A percentile compares a stretch with the other conserved stretches of the same genome.
These are phyloP conservation scores for Harringtonia aguacate DNA, from an alignment of 2,329 filamentous ascomycete species.

Conservation along the genomic window DNA sequence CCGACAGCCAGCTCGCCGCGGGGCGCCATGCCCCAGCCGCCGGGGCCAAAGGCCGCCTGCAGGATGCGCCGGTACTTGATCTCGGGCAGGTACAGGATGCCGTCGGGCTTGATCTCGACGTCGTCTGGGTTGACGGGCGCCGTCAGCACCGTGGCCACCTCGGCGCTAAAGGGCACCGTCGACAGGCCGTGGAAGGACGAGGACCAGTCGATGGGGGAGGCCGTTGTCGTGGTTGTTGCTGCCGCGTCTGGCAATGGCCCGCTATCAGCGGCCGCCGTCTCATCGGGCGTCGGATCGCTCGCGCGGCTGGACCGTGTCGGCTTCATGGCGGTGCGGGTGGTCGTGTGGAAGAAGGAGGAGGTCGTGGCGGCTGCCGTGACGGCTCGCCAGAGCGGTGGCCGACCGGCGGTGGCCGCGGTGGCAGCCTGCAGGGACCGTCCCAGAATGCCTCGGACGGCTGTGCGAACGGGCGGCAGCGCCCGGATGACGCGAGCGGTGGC, in stretches of 20 bases:
- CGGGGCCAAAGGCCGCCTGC: slow-evolving; percentile 85
- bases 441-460: background rate
- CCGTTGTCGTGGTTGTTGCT: slow-evolving; percentile 2
- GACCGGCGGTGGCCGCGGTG: background rate
- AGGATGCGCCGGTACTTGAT: slow-evolving; percentile 94
- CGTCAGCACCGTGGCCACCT: slow-evolving; percentile 58
- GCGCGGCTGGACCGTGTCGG: slow-evolving; percentile 6
- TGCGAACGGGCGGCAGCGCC: slow-evolving; percentile 1
- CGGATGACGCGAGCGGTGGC: background rate
- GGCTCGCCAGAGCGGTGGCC: too few relatives aligned
- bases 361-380: background rate
- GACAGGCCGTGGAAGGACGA: slow-evolving; percentile 74
- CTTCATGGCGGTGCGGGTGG: background rate
- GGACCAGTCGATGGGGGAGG: slow-evolving; percentile 56
- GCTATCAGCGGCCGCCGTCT: too few relatives aligned
- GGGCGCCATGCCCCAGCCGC: slow-evolving; percentile 90
- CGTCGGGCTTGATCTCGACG: slow-evolving; percentile 95
- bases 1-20: slow-evolving; percentile 77
- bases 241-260: too few relatives aligned
- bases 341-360: background rate
- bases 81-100: slow-evolving; percentile 91
- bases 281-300: too few relatives aligned
- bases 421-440: background rate
- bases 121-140: slow-evolving; percentile 59
- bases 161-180: slow-evolving; percentile 56